Evolutionary conservation across 2,329 filamentous ascomycete genomes (phyloP), one percentile per base, ranked within the genome.

Genomic region (Diaporthe aspalathi): DNA sequence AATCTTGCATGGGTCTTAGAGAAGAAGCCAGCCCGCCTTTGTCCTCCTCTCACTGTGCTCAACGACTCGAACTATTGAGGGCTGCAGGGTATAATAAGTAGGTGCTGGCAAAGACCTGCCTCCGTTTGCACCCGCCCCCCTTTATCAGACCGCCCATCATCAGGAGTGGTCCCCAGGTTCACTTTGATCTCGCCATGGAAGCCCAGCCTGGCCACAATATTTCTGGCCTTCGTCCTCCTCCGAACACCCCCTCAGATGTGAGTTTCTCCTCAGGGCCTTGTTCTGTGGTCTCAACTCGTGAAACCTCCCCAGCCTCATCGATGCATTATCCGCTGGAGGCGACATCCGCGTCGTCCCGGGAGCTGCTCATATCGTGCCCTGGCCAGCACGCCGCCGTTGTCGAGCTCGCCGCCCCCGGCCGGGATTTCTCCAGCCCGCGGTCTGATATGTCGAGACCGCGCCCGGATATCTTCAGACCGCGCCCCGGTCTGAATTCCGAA

Each of bases 71-170:
- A 54, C 45, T 70, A n/a, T 60, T 74, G 73, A 72, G 72, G 67
- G 70, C 70, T 72, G 75, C 75, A 72, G 74, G 76, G 77, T 77
- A 76, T 75, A 76, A 74, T 76, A 75, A 76, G 74, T 75, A 71
- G 73, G 74, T 72, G 72, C 63, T 73, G 53, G 22, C 75, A 75
- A 17, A 70, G 52, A 38, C 71, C 73, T 68, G 70, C 53, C 47
- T 73, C 76, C 76, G 78, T 80, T 80, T 81, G 79, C 75, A 76
- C 67, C 57, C 57, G 12, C 32, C 50, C 54, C 54, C 60, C 56
- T 67, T 71, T 68, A 67, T 32, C 68, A 65, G 62, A 29, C 68
- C 54, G 65, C 65, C 17, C 69, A 45, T 67, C 43, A 53, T 67
- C 43, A 32, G 47, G 32, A 45, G 50, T 53, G 11, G 27, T 20